phyloP scores from a whole-genome alignment of 352 stramenopile genomes.

The Globisporangium iwayamae region DNA sequence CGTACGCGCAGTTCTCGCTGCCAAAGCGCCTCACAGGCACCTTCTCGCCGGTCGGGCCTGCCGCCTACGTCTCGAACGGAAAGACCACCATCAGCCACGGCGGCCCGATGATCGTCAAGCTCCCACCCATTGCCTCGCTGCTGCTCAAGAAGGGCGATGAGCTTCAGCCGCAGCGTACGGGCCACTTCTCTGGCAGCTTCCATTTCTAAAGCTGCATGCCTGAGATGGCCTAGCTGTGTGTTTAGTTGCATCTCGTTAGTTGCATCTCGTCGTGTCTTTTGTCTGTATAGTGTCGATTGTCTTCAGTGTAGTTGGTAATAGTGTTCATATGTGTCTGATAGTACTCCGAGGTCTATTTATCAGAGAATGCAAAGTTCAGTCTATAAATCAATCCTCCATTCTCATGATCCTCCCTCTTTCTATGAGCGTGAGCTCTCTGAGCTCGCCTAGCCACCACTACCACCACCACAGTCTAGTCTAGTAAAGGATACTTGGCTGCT shows the following conservation, averaged over 20 bases:
- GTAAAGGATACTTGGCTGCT: too few relatives aligned
- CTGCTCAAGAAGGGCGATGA: slow-evolving; percentile 32
- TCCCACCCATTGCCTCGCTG: slow-evolving; percentile 63
- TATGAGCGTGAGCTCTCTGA: neutral
- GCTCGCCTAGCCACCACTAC: neutral
- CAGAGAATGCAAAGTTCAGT: too few relatives aligned
- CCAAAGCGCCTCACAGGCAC: neutral
- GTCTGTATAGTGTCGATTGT: slow-evolving; percentile 1
- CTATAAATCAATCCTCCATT: too few relatives aligned
- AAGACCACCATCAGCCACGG: slow-evolving; percentile 15
- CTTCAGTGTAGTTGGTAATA: neutral
- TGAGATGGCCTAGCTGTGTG: too few relatives aligned
- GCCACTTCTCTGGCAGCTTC: slow-evolving; percentile 21
- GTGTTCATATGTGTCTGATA: slow-evolving; percentile 10
- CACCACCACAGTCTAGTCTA: slow-evolving; percentile 8
- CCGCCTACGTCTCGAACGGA: slow-evolving; percentile 12
- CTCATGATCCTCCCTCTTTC: too few relatives aligned
- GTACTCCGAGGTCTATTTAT: neutral
- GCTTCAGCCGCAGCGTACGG: slow-evolving; percentile 15
- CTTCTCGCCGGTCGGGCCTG: slow-evolving; percentile 7
- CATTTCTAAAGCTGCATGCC: slow-evolving; percentile 10
- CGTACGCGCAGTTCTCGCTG: slow-evolving; percentile 13
- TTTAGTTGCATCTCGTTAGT: too few relatives aligned
- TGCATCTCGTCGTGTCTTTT: neutral
- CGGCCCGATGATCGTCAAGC: slow-evolving; percentile 30